Base-by-base conservation (phyloP, 108 stramenopile species). In the Cyclostephanos invisitatus region DNA sequence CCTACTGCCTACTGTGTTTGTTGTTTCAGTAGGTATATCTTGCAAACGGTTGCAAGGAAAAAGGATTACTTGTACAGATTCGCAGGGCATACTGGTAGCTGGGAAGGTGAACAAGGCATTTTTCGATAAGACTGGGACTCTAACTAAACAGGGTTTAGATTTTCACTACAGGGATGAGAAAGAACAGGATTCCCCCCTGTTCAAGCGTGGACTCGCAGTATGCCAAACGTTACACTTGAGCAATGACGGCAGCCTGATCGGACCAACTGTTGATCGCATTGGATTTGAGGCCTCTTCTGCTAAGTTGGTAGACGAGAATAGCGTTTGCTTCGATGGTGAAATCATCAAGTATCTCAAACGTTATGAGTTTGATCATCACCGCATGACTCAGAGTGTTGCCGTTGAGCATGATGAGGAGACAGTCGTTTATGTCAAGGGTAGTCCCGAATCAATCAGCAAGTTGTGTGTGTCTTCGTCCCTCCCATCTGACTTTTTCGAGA, bases 41-140 rank as follows among this genome's bases (percentile, higher is more conserved):
- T 74, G 49, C 38, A 51, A 81, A 11, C 82, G 85, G 24, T 78
- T 88, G 37, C 55, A 32, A 40, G 32, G 57, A 3, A 76, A 82
- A 42, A 58, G 73, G 24, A 80, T 91, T 44, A 70, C 85, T 12
- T 88, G 87, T 62, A 75, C 83, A 28, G 81, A 92, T 60, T 67
- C 86, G 6, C 71, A 81, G 38, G 73, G 82, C 17, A 88, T 92
- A 59, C 77, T 88, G 3, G 81, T 90, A 1, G 89, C 91, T 47
- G 94, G 91, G 7, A 92, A 92, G 62, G 92, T 95, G 9, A 72
- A 78, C 25, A 53, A 59, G 20, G 86, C 82, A 2, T 88, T 91
- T 77, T 95, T 95, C 73, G 94, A 95, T 72, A 95, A 95, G 64
- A 95, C 94, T 0, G 90, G 90, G 0, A 91, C 90, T n/a, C 57